Base-by-base conservation (phyloP, 2,329 filamentous ascomycete species). In the Coniochaeta sp. region DNA sequence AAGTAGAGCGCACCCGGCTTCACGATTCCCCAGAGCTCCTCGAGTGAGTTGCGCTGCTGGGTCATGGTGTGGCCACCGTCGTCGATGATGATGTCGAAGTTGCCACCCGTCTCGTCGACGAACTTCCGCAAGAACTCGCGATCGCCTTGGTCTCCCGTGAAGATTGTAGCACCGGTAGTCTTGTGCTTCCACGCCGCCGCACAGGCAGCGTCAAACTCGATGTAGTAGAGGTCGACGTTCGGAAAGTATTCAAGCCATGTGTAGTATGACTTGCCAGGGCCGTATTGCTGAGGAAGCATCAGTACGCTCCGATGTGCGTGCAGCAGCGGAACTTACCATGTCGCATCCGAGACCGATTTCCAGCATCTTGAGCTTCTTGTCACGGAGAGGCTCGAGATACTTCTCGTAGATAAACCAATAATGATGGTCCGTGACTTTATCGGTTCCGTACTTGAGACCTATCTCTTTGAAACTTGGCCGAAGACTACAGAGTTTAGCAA, bases 351-450 rank as follows among this genome's bases (percentile, higher is more conserved):
- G 71, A 1, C 75, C 73, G 57, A 77, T 76, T 59, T 77, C 74
- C 6, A 77, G 72, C 64, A 77, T 69, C 64, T 75, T 77, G 59
- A 76, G 22, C 33, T 62, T 68, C 44, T 67, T 63, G 59, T 71
- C 66, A 40, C 73, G 70, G 24, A 72, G 61, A 1, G 66, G 60
- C 1, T 68, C 65, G 3, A 77, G 67, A 38, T 76, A 72, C 60
- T 73, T 74, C 55, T 77, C 70, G 65, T 77, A 76, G 70, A 77
- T 73, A 61, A 71, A 65, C 26, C 76, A 71, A 59, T 77, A 77
- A 28, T 70, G 68, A 63, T 76, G 73, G 1, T 60, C 61, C 9
- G 70, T 73, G n/a, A 76, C 73, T 61, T 76, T 76, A 65, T 76
- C 72, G 6, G 73, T 74, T 34, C 72, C 74, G 61, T 75, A 67